Evolutionary conservation across 73 alveolate species (phyloP), one percentile per base, ranked within the genome.

Genomic region (Breviolum minutum): DNA sequence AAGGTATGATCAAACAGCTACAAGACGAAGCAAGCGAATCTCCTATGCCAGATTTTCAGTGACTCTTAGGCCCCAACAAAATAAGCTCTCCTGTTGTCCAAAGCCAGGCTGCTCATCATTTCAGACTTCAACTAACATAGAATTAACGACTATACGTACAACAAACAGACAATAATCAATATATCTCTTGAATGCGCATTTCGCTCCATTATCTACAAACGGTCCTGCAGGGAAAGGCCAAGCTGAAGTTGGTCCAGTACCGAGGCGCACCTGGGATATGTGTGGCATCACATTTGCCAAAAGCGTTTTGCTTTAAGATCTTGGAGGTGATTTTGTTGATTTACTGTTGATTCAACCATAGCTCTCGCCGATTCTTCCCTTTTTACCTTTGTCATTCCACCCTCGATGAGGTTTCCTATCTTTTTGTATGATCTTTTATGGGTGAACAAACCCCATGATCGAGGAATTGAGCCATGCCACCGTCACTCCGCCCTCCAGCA

Each of bases 151-250:
- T 17, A 11, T 17, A 66, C 11, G 17, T 22, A 6, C 48, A 10
- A 74, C 8, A 26, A 24, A 7, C 32, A 19, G 8, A 74, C 60
- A 6, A n/a, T n/a, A n/a, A n/a, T n/a, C n/a, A n/a, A 8, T n/a
- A 69, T n/a, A 69, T n/a, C 29, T 69, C 77, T 16, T 16, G 74
- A 66, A 20, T 66, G 1, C 74, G 22, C 74, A 66, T 40, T 68
- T 66, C 17, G 74, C n/a, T 17, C 77, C 24, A 68, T 22, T 40
- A 40, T 40, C 54, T 22, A 3, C 19, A 74, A 54, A 14, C 17
- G 84, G 54, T 74, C 63, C 80, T 63, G 95, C 95, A 0, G 95
- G 95, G 95, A 86, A 86, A n/a, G 95, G 95, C 95, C 95, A 86
- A 66, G 95, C 95, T 8, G 95, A 86, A 64, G 95, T 86, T 7